Evolutionary conservation across 345 rosid genomes (phyloP).

Genomic region (Brassica rapa): DNA sequence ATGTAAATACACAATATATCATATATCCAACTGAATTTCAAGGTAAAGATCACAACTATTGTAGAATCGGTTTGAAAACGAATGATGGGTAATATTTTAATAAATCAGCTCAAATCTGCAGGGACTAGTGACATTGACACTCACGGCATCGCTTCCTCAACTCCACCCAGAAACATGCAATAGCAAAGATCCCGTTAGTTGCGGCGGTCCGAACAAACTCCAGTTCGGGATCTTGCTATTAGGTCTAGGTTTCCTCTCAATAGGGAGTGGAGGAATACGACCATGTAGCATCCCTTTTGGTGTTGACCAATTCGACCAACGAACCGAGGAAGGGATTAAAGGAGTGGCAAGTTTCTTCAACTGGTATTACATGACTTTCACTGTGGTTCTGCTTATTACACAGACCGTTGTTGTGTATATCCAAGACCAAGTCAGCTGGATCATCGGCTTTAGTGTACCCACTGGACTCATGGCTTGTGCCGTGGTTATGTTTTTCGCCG

Average conservation of each 20-base stretch:
- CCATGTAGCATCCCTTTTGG: slow-evolving; percentile 88
- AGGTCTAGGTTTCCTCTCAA: slow-evolving; percentile 53
- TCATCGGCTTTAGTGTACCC: slow-evolving; percentile 72
- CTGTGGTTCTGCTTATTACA: slow-evolving; percentile 55
- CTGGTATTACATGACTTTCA: slow-evolving; percentile 73
- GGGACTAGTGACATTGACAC: slow-evolving; percentile 77
- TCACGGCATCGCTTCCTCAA: slow-evolving; percentile 65
- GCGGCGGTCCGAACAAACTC: slow-evolving; percentile 42
- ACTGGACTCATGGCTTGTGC: slow-evolving; percentile 61
- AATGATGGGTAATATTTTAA: slow-evolving; percentile 9
- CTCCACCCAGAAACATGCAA: slow-evolving; percentile 68
- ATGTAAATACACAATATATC: too few species aligned
- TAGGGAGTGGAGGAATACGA: slow-evolving; percentile 79
- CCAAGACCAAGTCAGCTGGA: slow-evolving; percentile 81
- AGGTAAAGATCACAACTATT: neutral
- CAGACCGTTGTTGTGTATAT: slow-evolving; percentile 67
- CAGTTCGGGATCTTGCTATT: slow-evolving; percentile 54
- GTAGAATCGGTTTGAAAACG: neutral
- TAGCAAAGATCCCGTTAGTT: slow-evolving; percentile 37
- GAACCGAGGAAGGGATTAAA: slow-evolving; percentile 58
- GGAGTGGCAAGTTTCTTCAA: slow-evolving; percentile 75
- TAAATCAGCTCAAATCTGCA: slow-evolving; percentile 40
- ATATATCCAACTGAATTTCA: neutral
- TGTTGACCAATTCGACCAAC: slow-evolving; percentile 75
- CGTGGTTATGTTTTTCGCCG: slow-evolving; percentile 56